phyloP scores from a whole-genome alignment of 140 eudicot species.

The Stevia rebaudiana region DNA sequence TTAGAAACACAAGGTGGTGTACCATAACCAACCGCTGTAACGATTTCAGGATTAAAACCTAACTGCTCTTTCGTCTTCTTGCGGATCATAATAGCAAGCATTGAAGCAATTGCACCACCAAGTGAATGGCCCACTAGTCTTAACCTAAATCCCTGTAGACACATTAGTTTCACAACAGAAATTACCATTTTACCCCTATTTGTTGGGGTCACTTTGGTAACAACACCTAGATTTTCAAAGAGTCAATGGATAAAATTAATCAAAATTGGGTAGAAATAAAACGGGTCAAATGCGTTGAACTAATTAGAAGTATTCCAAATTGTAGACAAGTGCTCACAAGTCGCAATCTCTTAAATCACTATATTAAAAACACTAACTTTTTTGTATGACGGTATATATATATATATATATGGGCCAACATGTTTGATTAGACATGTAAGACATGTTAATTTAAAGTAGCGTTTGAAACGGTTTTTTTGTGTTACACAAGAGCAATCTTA shows the following conservation, averaged over 20 bases:
- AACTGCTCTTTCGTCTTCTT: slow-evolving; percentile 58
- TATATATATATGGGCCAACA: too few species aligned
- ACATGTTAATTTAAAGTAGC: not conserved
- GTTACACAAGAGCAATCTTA: not conserved
- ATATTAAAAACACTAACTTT: not conserved
- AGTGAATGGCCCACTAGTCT: slow-evolving; percentile 98
- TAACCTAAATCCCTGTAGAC: slow-evolving; percentile 92
- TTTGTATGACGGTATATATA: not conserved
- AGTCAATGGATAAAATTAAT: not conserved
- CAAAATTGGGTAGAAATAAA: not conserved
- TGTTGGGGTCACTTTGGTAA: not conserved
- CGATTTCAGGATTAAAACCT: slow-evolving; percentile 78
- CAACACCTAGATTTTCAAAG: not conserved
- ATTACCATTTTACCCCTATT: not conserved
- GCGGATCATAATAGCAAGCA: slow-evolving; percentile 83
- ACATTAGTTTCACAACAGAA: slow-evolving; percentile 36
- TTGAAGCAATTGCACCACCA: slow-evolving; percentile 88
- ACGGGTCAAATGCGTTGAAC: not conserved
- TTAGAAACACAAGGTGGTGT: slow-evolving; percentile 92
- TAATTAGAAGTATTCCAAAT: not conserved
- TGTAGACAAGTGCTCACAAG: not conserved
- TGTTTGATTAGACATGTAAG: not conserved
- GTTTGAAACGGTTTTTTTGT: not conserved
- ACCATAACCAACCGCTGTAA: slow-evolving; percentile 80
- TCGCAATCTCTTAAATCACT: not conserved